Conservation (phyloP, 2,329 filamentous ascomycete species). For the Decorospora gaudefroyi region DNA sequence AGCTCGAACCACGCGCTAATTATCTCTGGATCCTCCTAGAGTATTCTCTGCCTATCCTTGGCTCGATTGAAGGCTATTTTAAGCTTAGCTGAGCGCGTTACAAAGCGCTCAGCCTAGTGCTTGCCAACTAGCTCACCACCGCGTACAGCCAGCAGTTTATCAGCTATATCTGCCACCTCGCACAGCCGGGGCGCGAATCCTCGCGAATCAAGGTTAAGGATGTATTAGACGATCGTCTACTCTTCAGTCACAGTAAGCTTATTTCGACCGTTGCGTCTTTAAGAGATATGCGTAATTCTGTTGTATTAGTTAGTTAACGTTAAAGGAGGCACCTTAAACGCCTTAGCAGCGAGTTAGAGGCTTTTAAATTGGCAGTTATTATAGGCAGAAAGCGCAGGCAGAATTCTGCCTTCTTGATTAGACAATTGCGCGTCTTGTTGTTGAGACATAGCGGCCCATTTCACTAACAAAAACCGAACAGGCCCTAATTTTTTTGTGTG, state of each 20-base stretch:
- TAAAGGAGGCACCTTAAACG: neutral
- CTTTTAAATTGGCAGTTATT: neutral
- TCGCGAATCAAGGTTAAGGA: too few relatives aligned
- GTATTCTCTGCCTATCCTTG: too few relatives aligned
- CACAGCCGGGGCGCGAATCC: too few relatives aligned
- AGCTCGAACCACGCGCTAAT: constrained; percentile 22
- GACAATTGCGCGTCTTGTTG: neutral
- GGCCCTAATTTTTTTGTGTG: too few relatives aligned
- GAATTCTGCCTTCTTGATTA: neutral
- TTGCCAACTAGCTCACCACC: constrained; percentile 16
- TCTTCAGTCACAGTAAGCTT: constrained; percentile 7
- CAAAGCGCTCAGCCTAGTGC: constrained; percentile 16
- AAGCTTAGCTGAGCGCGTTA: too few relatives aligned
- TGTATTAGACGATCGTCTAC: constrained; percentile 19
- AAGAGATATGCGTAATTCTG: neutral
- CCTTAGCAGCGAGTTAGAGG: neutral
- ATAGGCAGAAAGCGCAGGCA: neutral
- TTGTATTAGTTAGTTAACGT: too few relatives aligned
- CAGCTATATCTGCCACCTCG: too few relatives aligned
- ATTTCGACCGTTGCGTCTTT: neutral
- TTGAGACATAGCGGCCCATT: too few relatives aligned
- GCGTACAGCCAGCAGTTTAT: constrained; percentile 5
- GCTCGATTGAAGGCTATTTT: too few relatives aligned
- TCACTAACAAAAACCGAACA: too few relatives aligned
- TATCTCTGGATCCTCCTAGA: too few relatives aligned